These are phyloP conservation scores for Nigrospora osmanthi DNA, from an alignment of 2,329 filamentous ascomycete species.

Conservation along the genomic window DNA sequence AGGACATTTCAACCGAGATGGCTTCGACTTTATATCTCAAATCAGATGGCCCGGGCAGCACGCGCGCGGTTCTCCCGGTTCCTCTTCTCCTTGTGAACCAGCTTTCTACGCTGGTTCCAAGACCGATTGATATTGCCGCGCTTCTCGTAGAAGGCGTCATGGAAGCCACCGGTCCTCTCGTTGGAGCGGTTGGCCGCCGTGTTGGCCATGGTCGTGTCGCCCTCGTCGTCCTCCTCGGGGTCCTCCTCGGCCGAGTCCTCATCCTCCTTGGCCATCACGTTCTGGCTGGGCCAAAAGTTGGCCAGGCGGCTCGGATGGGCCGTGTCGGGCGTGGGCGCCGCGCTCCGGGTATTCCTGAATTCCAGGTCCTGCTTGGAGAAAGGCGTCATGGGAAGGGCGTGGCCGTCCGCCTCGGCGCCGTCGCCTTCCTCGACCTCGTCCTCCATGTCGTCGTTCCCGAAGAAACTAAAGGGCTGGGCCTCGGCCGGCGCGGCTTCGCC, in stretches of 20 bases:
- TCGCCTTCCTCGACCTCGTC: slow-evolving; percentile 38
- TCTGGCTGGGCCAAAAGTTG: slow-evolving; percentile 42
- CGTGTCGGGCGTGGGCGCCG: slow-evolving; percentile 91
- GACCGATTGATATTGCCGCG: slow-evolving; percentile 56
- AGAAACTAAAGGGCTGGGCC: slow-evolving; percentile 70
- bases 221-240: slow-evolving; percentile 10
- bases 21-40: too few species aligned
- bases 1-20: too few species aligned
- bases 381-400: slow-evolving; percentile 63
- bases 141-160: slow-evolving; percentile 62
- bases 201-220: slow-evolving; percentile 9
- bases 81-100: slow-evolving; percentile 57
- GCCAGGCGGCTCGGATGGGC: slow-evolving; percentile 64
- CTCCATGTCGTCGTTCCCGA: slow-evolving; percentile 24
- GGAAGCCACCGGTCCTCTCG: slow-evolving; percentile 40
- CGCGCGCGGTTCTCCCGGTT: slow-evolving; percentile 57
- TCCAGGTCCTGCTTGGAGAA: slow-evolving; percentile 75
- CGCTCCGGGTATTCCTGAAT: slow-evolving; percentile 68
- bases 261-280: slow-evolving; percentile 34
- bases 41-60: slow-evolving; percentile 31
- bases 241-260: slow-evolving; percentile 32
- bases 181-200: background rate
- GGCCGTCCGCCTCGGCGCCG: slow-evolving; percentile 24
- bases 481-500: slow-evolving; percentile 29
- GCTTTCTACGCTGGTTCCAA: slow-evolving; percentile 59